Evolutionary conservation across 306 rosid species (phyloP), one percentile per base, ranked within the genome.

Genomic region (Cucurbita pepo): DNA sequence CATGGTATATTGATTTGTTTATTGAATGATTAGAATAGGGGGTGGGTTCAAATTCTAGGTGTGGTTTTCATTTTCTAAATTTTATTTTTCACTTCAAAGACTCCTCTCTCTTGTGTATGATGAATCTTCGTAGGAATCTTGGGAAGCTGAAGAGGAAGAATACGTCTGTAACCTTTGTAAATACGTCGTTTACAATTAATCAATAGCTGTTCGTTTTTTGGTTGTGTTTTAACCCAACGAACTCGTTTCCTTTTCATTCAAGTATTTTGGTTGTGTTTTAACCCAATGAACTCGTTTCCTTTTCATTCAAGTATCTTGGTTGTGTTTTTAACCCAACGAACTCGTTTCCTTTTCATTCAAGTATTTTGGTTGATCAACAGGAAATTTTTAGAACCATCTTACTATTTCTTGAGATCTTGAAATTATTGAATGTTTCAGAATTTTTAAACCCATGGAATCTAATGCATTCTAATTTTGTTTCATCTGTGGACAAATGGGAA

Each of bases 111-210:
- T 0, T 87, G 18, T 83, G 69, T 83, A 88, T 87, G 87, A 79
- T 81, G 79, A 76, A 77, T 83, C 81, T 77, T 10, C 75, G 85
- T 76, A 77, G 81, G 78, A 60, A 56, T 78, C 77, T 60, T 72
- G 88, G 78, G 56, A 73, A 75, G 52, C 45, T 62, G 21, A 38
- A 67, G 40, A 67, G 41, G 11, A 43, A 65, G 34, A 7, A 59
- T 78, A 79, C 77, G 62, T 80, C 77, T 89, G 90, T 84, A 88
- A 85, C 86, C 43, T 77, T 75, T 95, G 99, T 95, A 88, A 77
- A 95, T 87, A 89, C 70, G 80, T 78, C 81, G 87, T 66, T 30
- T 51, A 78, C 80, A 75, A 83, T 81, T 82, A 78, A 85, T 81
- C 86, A 79, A 84, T 85, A 85, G 89, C 70, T 79, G 70, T 91